These are phyloP conservation scores for Mycena pura DNA, from an alignment of 768 basidiomycete species.

Conservation along the genomic window DNA sequence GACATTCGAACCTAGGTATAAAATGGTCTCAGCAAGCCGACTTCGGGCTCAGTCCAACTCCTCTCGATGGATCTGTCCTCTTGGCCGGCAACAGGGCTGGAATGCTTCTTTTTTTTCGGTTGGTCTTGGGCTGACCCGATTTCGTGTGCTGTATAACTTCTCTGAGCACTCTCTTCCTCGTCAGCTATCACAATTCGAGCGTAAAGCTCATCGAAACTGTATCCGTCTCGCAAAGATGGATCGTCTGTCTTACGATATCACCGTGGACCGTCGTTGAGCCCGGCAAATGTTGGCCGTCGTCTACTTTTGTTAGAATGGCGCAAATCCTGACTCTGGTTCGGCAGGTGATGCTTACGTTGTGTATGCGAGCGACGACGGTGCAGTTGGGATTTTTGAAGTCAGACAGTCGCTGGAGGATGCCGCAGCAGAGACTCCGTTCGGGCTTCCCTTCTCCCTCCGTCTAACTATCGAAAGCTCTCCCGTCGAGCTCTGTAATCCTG, in stretches of 20 bases:
- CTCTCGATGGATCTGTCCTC: slow-evolving; percentile 63
- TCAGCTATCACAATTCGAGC: slow-evolving; percentile 34
- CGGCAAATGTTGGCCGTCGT: slow-evolving; percentile 49
- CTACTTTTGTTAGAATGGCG: neutral
- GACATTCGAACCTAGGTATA: slow-evolving; percentile 54
- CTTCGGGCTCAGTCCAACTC: slow-evolving; percentile 58
- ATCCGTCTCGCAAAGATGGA: slow-evolving; percentile 62
- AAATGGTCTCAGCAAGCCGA: slow-evolving; percentile 71
- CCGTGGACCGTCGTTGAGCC: slow-evolving; percentile 51
- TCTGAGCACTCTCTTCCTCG: too few relatives aligned
- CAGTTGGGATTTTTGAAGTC: slow-evolving; percentile 61
- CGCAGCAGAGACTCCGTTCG: slow-evolving; percentile 35
- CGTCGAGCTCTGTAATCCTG: slow-evolving; percentile 39
- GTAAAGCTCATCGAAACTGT: slow-evolving; percentile 47
- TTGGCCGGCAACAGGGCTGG: slow-evolving; percentile 76
- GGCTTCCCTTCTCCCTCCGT: slow-evolving; percentile 42
- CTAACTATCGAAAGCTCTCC: slow-evolving; percentile 38
- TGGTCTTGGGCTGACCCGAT: neutral
- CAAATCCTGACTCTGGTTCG: neutral
- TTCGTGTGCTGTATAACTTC: neutral
- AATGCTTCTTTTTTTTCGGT: slow-evolving; percentile 66
- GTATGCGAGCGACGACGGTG: slow-evolving; percentile 64
- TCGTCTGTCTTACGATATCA: slow-evolving; percentile 67
- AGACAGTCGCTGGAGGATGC: slow-evolving; percentile 49
- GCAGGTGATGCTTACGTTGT: slow-evolving; percentile 66